These are phyloP conservation scores for Lepidium sativum DNA, from an alignment of 345 rosid species.

Conservation along the genomic window DNA sequence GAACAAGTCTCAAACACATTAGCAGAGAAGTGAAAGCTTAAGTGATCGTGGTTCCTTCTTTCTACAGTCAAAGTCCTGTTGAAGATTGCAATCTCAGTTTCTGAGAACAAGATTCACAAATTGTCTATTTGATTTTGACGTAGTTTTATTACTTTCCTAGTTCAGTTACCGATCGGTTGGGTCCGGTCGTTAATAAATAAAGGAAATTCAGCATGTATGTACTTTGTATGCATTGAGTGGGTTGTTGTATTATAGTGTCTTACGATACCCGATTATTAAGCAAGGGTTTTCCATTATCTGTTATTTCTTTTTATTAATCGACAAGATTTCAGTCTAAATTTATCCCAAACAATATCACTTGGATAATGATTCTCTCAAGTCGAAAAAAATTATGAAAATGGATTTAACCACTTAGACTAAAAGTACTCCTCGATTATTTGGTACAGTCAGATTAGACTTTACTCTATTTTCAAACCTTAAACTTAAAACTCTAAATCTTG, in stretches of 20 bases:
- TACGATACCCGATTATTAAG: background rate
- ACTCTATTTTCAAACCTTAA: no score
- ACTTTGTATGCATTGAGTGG: background rate
- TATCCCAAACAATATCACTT: no score
- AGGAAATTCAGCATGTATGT: background rate
- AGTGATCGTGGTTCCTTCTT: conserved; percentile 1
- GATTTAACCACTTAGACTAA: no score
- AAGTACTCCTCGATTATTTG: no score
- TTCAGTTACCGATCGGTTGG: background rate
- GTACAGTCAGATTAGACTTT: no score
- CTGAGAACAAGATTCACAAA: background rate
- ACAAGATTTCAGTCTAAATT: no score
- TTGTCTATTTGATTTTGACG: background rate
- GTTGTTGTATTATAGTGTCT: background rate
- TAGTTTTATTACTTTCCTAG: background rate
- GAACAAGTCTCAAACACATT: conserved; percentile 16
- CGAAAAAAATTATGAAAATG: no score
- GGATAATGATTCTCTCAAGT: no score
- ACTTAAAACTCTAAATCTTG: no score
- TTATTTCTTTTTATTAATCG: no score
- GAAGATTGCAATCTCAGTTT: conserved; percentile 5
- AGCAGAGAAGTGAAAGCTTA: background rate
- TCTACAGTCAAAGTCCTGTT: conserved; percentile 15
- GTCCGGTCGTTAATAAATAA: conserved; percentile 6
- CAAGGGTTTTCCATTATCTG: background rate